These are phyloP conservation scores for Jaenimonas drosophilae DNA, from an alignment of 208 protist species.

Conservation along the genomic window DNA sequence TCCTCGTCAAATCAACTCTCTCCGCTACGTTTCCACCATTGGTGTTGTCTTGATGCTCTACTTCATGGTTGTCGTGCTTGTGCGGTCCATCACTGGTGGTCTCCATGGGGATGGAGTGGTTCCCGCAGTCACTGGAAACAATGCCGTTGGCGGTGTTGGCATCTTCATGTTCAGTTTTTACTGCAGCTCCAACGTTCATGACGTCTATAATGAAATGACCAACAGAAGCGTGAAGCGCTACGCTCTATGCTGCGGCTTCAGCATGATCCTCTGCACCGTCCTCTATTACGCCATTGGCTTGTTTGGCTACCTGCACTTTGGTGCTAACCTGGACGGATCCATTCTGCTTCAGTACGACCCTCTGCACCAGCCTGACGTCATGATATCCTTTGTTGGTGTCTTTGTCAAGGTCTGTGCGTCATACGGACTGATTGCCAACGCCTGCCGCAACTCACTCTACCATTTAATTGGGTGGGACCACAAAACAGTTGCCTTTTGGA, in stretches of 20 bases:
- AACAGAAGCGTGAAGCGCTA: conserved; percentile 8
- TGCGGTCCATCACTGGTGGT: conserved; percentile 9
- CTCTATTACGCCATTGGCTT: conserved; percentile 22
- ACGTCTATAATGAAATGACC: conserved; percentile 30
- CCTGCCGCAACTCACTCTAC: conserved; percentile 9
- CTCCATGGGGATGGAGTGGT: conserved; percentile 10
- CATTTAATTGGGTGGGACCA: conserved; percentile 3
- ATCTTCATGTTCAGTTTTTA: conserved; percentile 32
- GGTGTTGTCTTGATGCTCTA: conserved; percentile 13
- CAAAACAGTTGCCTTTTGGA: conserved; percentile 3
- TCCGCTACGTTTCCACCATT: conserved; percentile 44
- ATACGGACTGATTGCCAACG: conserved; percentile 8
- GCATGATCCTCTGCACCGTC: conserved; percentile 18
- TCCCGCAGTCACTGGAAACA: conserved; percentile 6
- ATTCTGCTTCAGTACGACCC: conserved; percentile 24
- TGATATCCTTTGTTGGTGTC: conserved; percentile 13
- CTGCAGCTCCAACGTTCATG: conserved; percentile 26
- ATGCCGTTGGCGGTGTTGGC: conserved; percentile 9
- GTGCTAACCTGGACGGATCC: conserved; percentile 5
- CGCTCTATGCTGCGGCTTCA: conserved; percentile 10
- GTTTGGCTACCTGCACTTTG: conserved; percentile 42
- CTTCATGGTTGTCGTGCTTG: conserved; percentile 18
- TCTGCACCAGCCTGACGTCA: conserved; percentile 13
- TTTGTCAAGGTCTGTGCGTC: conserved; percentile 11
- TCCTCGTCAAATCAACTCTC: conserved; percentile 78